A percentile compares a stretch with the other conserved stretches of the same genome.
phyloP scores from a whole-genome alignment of 768 basidiomycete genomes.

The Kwoniella botswanensis region DNA sequence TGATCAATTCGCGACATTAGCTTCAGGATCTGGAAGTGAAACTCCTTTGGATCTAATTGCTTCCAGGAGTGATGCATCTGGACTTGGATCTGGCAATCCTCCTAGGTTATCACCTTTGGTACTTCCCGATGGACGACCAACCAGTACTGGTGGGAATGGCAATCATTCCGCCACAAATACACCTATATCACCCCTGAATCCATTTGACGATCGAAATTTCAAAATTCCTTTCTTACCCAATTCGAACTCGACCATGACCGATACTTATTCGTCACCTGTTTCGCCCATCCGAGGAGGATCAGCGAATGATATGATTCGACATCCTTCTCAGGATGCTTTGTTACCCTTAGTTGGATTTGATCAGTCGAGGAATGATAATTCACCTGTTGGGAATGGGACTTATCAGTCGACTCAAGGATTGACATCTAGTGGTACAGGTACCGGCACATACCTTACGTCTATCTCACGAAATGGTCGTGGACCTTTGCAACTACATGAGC shows the following conservation, averaged over 20 bases:
- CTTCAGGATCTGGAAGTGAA: not conserved
- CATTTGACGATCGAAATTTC: conserved; percentile 16
- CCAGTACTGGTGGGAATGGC: not conserved
- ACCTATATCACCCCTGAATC: conserved; percentile 17
- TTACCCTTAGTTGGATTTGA: conserved; percentile 4
- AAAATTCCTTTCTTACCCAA: conserved; percentile 10
- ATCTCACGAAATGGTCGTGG: conserved; percentile 4
- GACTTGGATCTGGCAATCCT: not conserved
- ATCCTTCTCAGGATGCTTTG: conserved; percentile 14
- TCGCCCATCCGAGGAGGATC: conserved; percentile 9
- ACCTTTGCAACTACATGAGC: conserved; percentile 35
- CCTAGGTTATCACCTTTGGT: conserved; percentile 14
- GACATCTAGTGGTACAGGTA: not conserved
- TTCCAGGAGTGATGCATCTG: conserved; percentile 10
- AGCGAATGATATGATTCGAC: not conserved
- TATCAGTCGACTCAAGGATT: not conserved
- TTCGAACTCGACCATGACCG: conserved; percentile 8
- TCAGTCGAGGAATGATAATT: not conserved
- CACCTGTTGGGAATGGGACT: not conserved
- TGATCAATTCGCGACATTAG: not conserved
- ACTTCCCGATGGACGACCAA: not conserved
- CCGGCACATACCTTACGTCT: not conserved
- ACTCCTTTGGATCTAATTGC: conserved; percentile 37
- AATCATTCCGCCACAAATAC: not conserved
- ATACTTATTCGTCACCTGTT: conserved; percentile 1